Evolutionary conservation across 164 flowering plant species (phyloP), one percentile per base, ranked within the genome.

Genomic region (Magnolia kwangsiensis): DNA sequence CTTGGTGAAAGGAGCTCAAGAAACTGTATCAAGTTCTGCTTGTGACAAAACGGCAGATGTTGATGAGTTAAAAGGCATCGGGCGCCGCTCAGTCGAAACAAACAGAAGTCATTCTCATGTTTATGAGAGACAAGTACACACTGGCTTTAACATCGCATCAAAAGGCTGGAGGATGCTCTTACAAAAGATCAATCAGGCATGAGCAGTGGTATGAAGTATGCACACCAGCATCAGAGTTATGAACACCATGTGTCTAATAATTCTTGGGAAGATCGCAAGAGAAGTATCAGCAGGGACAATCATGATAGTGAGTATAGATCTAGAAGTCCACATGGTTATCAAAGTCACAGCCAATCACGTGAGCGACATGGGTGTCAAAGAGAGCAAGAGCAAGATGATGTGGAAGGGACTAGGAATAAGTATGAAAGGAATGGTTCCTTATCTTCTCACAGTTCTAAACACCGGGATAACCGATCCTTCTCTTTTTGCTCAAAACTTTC

Each of bases 1-100:
- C 81, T 81, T 82, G 58, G 83, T 77, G 49, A 88, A 89, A 74
- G 91, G 84, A 55, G 65, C 84, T 72, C 83, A 82, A 72, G 88
- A 80, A 29, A 71, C 79, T 64, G 78, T 80, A 55, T 58, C 84
- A 10, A 73, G 72, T 66, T 78, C 80, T 72, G 37, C 72, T 75
- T 68, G 66, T 55, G 65, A 72, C 7, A 51, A 49, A 70, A 19
- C 61, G 29, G 50, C 69, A 51, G 79, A 67, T 79, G 72, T 49
- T 68, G 77, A 71, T 78, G 74, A 72, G 76, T 23, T 67, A 8
- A 78, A 71, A 72, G 77, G 69, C 71, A 73, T 50, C 51, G 65
- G 29, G 20, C 18, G 16, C 76, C 71, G 69, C 51, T 72, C 76
- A 63, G 80, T 78, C 74, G 87, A 78, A 78, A 23, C 75, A 68